Evolutionary conservation across 2,329 filamentous ascomycete genomes (phyloP), one percentile per base, ranked within the genome.

Genomic region (Talaromyces albobiverticillius): DNA sequence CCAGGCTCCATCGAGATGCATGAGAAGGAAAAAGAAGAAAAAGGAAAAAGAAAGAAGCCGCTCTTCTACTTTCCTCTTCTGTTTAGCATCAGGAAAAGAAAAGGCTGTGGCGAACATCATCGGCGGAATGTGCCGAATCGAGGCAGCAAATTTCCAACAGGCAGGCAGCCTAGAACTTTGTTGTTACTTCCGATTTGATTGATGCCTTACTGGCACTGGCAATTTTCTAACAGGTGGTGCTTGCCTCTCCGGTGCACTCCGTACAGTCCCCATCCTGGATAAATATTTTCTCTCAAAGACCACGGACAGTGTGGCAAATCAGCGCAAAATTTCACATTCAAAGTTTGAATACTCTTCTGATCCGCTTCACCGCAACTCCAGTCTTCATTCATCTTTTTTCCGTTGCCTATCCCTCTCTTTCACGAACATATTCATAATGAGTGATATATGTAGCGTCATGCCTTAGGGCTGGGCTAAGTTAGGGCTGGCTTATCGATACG

Each of bases 261-360:
- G n/a, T n/a, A n/a, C n/a, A n/a, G n/a, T n/a, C n/a, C n/a, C n/a
- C n/a, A n/a, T n/a, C n/a, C n/a, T n/a, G n/a, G n/a, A n/a, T n/a
- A n/a, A n/a, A n/a, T n/a, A n/a, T n/a, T n/a, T n/a, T n/a, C n/a
- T n/a, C n/a, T n/a, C n/a, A n/a, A n/a, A n/a, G n/a, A n/a, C n/a
- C n/a, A n/a, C n/a, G n/a, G n/a, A n/a, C n/a, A n/a, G n/a, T n/a
- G 47, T 51, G 47, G 47, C 47, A 31, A 50, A 31, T 40, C 36
- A 40, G 14, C n/a, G n/a, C 4, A 18, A 16, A 38, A 38, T 16
- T 36, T 36, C 13, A 4, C 16, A 18, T 22, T 40, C 13, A 34
- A 10, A 34, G 13, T 22, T 40, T 22, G 36, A 40, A 11, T 40
- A 22, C 20, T 9, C 11, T 36, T 31, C n/a, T n/a, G 5, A 40